Evolutionary conservation across 2,329 filamentous ascomycete species (phyloP).

Genomic region (Penicillium occitanis): DNA sequence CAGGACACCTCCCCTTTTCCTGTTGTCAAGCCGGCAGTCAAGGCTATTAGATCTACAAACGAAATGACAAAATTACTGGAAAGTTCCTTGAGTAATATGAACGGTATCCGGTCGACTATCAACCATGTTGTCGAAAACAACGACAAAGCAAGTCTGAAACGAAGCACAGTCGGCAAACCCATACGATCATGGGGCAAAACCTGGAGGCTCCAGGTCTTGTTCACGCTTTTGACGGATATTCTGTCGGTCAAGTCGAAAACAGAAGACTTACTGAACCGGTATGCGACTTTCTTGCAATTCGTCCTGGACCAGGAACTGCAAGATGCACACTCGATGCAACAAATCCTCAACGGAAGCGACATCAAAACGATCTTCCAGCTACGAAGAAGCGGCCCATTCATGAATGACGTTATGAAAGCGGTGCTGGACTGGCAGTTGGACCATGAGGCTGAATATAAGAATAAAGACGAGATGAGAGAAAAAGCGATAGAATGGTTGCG

Average conservation of each 20-base stretch:
- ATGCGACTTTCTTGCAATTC: neutral
- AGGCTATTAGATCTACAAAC: slow-evolving; percentile 7
- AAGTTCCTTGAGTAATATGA: slow-evolving; percentile 1
- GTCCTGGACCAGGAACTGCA: neutral
- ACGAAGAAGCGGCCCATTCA: slow-evolving; percentile 10
- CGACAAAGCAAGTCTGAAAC: neutral
- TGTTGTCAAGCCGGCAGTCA: slow-evolving; percentile 5
- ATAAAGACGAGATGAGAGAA: neutral
- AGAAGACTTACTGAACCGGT: neutral
- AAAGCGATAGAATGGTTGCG: slow-evolving; percentile 4
- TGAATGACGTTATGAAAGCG: slow-evolving; percentile 5
- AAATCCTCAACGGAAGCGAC: slow-evolving; percentile 2
- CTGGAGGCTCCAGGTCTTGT: slow-evolving; percentile 14
- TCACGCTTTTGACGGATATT: slow-evolving; percentile 2
- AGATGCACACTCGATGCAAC: neutral
- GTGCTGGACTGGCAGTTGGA: slow-evolving; percentile 14
- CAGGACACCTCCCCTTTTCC: neutral
- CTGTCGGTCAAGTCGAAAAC: neutral
- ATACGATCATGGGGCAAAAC: slow-evolving; percentile 15
- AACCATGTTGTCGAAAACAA: neutral
- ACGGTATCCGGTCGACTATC: neutral
- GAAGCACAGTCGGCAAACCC: slow-evolving; percentile 9
- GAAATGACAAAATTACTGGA: slow-evolving; percentile 8
- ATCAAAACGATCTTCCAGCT: slow-evolving; percentile 11
- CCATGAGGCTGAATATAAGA: neutral